Conservation (phyloP, 2,329 filamentous ascomycete genomes). For the Aspergillus tamarii region DNA sequence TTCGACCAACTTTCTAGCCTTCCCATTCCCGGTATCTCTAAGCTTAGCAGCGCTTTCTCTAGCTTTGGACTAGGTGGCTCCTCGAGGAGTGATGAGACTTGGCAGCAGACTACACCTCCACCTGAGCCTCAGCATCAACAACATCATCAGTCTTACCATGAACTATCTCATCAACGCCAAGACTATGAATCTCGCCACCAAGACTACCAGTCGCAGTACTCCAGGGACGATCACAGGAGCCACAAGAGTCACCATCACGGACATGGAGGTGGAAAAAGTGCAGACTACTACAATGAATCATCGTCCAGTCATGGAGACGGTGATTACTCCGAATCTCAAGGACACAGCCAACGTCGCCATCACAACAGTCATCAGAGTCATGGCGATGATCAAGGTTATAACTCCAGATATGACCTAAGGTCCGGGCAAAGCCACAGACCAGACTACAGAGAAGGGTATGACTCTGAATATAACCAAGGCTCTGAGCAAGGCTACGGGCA, state of each 20-base stretch:
- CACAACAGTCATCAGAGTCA: constrained; percentile 12
- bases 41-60: constrained; percentile 37
- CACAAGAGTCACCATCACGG: background rate
- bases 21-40: constrained; percentile 43
- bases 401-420: background rate
- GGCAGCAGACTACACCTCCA: background rate
- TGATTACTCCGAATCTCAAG: background rate
- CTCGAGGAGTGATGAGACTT: constrained; percentile 22
- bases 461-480: background rate
- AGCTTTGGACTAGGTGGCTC: constrained; percentile 32
- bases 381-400: constrained; percentile 6
- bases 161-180: constrained; percentile 8
- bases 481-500: background rate
- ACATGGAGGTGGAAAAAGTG: constrained; percentile 5
- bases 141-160: constrained; percentile 13
- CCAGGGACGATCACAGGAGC: constrained; percentile 1
- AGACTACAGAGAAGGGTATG: background rate
- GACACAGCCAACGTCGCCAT: background rate
- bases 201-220: constrained; percentile 7
- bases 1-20: constrained; percentile 38
- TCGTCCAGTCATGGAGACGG: background rate
- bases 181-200: constrained; percentile 11
- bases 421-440: background rate
- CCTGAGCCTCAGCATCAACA: constrained; percentile 12
- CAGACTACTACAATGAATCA: constrained; percentile 10